Evolutionary conservation across 805 yeast species (phyloP).

Genomic region (Wickerhamiella domercqiae): DNA sequence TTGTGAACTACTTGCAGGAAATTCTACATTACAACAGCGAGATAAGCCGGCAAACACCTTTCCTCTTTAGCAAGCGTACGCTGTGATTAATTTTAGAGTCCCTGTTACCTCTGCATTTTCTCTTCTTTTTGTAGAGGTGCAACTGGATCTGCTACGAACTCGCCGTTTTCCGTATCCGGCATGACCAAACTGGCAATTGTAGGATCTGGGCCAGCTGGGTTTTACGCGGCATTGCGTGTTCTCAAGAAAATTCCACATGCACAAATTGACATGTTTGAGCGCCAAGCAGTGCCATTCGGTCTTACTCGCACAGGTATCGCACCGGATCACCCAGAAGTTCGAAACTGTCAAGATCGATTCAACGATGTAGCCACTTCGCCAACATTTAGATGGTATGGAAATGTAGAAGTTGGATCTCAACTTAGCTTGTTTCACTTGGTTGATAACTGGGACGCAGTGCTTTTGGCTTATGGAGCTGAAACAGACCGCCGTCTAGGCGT

Average conservation of each 20-base stretch:
- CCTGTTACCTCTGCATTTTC: too few species aligned
- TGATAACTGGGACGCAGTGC: slow-evolving; percentile 51
- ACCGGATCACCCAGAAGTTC: slow-evolving; percentile 97
- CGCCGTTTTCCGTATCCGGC: background rate
- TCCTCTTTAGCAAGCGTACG: too few species aligned
- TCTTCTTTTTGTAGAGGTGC: too few species aligned
- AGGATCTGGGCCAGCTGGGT: slow-evolving; percentile 96
- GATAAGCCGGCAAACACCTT: too few species aligned
- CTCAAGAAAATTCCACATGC: slow-evolving; percentile 33
- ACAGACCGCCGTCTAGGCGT: slow-evolving; percentile 39
- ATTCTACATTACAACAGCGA: too few species aligned
- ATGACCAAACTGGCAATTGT: slow-evolving; percentile 40
- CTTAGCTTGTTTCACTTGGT: slow-evolving; percentile 36
- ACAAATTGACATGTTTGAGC: slow-evolving; percentile 64
- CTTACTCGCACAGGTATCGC: slow-evolving; percentile 92
- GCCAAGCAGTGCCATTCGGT: slow-evolving; percentile 81
- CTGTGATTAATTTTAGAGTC: too few species aligned
- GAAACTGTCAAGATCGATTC: slow-evolving; percentile 54
- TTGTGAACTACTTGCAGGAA: too few species aligned
- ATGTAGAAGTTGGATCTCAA: slow-evolving; percentile 51
- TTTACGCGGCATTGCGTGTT: slow-evolving; percentile 69
- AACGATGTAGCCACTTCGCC: slow-evolving; percentile 30
- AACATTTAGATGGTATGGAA: slow-evolving; percentile 50
- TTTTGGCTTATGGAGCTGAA: slow-evolving; percentile 68
- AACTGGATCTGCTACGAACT: too few species aligned